Evolutionary conservation across 495 filamentous ascomycete genomes (phyloP), one percentile per base, ranked within the genome.

Genomic region (Podospora australis): DNA sequence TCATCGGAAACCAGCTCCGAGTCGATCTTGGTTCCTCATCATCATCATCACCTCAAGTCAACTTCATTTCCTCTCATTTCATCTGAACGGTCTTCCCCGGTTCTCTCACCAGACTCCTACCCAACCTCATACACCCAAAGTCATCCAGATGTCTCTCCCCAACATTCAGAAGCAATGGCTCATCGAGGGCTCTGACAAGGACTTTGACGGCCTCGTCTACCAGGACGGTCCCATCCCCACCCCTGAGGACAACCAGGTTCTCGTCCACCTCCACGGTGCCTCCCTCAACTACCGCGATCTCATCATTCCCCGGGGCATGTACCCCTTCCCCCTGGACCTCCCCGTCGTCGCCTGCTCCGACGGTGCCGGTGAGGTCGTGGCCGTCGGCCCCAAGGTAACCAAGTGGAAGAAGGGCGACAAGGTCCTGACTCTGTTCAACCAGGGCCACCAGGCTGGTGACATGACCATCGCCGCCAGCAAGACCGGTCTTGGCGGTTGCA

Each of bases 251-350:
- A 76, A 77, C 44, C 21, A 89, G 29, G 82, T 88, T 2, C 70
- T 90, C n/a, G 80, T 95, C 57, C 83, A 82, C 66, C 69, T 91
- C 11, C 72, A 82, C 46, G 86, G 77, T 17, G 84, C 79, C 1
- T 89, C 88, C 2, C 71, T 95, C 46, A 94, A 95, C 64, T 95
- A 85, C 67, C 80, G 88, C 44, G 88, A 92, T 57, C 67, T 91
- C 42, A 76, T 86, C 52, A 90, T 95, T 21, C 53, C 78, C 85
- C 4, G 74, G 74, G 71, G 81, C 79, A 65, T 16, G 30, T 48
- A 39, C 44, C 22, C 21, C 19, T 89, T 90, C 66, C 61, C 80
- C 0, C 49, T 74, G 20, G 56, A 57, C 5, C 58, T 78, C 24
- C 78, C 76, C 23, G 72, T 90, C 3, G 78, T 90, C 1, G 76